Base-by-base conservation (phyloP, 2,329 filamentous ascomycete species). In the Diatrype stigma region DNA sequence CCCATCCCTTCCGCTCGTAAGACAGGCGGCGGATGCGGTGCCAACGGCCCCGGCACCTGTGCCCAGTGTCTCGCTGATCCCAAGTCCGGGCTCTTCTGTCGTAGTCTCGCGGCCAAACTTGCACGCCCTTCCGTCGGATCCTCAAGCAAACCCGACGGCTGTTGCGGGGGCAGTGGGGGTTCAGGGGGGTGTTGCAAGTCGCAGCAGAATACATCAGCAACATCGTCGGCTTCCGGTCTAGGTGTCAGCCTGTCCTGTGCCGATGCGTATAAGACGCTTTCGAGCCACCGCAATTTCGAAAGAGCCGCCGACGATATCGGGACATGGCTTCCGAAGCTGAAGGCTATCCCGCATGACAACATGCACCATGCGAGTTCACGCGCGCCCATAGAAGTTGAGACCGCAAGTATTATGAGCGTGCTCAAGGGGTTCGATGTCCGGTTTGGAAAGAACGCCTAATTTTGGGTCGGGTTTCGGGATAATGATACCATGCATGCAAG, bases 351-450 rank as follows among this genome's bases (percentile, higher is more conserved):
- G 2, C 66, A 70, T 51, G 51, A 50, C 6, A 17, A 7, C 30
- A 7, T 34, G 51, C 58, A 49, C 58, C 70, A 70, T 47, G 63
- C 66, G 49, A 67, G 66, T 49, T 69, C 71, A 54, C 74, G 74
- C 50, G 78, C 79, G 40, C 84, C 87, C 1, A 84, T 91, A 60
- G 88, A 92, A 66, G 87, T 92, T 16, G 88, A 92, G 69, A 87
- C 88, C 6, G 88, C 88, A 1, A 91, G 87, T 67, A 90, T 92
- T 49, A 91, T 92, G 88, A 86, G 86, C 40, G 88, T 91, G n/a
- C 70, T 92, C 53, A 89, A 88, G 67, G 85, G 88, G 56, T 92
- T 92, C 70, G 88, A 92, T 62, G 78, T 89, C 46, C 74, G 88
- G 49, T 92, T 92, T 66, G 84, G 84, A 16, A 65, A 71, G 51